Evolutionary conservation across 1,284 basidiomycete species (phyloP), one percentile per base, ranked within the genome.

Genomic region (Ceratobasidium sp.): DNA sequence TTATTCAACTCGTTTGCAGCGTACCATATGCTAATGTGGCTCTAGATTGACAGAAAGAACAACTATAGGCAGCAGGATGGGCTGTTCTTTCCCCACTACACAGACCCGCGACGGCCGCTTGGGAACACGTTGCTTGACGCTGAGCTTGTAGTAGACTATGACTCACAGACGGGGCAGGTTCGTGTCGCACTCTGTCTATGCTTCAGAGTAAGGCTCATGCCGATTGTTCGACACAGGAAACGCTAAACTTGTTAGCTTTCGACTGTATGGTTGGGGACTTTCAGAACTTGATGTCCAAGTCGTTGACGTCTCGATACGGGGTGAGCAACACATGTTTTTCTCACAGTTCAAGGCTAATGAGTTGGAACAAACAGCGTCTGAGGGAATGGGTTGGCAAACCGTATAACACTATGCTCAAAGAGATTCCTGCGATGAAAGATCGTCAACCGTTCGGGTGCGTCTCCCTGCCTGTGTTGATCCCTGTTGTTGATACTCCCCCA

Each of bases 41-140:
- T 42, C 5, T 82, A 98, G 96, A 96, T 99, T 83, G 97, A 99
- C 87, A 92, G 98, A 75, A 96, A 97, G 83, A 97, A 99, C 82
- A 87, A 89, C 5, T 99, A 97, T 84, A 93, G 93, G 80, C 84
- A 90, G 81, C 85, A 96, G 9, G 83, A 86, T 26, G 93, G 93
- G 2, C 87, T 99, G 66, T 93, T 90, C 85, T 99, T 99, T 82
- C 96, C 97, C 5, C 94, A 96, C 82, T 92, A 93, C 81, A 93
- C 93, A 80, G 88, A 91, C 71, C 90, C 88, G 23, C 86, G 87
- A 80, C 87, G 86, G 65, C 92, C 91, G 20, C 86, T 96, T 46
- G 88, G 90, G 78, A 93, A 94, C 82, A 96, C 96, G 0, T 87
- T 99, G 10, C 85, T 99, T 20, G 98, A 99, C 83, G 98, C 96